These are phyloP conservation scores for Delphinella strobiligena DNA, from an alignment of 2,329 filamentous ascomycete species.

Conservation along the genomic window DNA sequence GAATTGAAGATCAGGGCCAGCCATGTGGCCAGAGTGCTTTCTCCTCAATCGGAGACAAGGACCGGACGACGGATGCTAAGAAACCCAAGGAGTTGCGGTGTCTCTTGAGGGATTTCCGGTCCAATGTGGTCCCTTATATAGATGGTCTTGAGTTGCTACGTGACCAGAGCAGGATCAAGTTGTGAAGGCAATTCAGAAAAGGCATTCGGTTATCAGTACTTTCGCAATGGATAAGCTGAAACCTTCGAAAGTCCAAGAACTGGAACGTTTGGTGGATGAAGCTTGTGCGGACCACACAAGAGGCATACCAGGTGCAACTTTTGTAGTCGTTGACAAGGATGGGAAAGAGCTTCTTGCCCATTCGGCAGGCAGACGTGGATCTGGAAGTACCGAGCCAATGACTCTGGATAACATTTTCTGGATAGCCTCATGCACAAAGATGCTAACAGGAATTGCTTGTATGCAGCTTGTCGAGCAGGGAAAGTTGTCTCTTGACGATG, in stretches of 20 bases:
- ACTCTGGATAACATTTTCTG: slow-evolving; percentile 25
- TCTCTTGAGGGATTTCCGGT: too few relatives aligned
- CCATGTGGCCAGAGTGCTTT: too few relatives aligned
- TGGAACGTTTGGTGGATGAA: not conserved
- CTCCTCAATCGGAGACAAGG: too few relatives aligned
- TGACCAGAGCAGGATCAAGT: too few relatives aligned
- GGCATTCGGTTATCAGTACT: too few relatives aligned
- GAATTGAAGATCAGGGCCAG: too few relatives aligned
- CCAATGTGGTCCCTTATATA: too few relatives aligned
- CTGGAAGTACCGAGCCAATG: slow-evolving; percentile 11
- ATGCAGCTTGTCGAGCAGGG: slow-evolving; percentile 49
- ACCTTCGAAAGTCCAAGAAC: not conserved
- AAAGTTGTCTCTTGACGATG: slow-evolving; percentile 36
- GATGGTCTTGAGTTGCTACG: too few relatives aligned
- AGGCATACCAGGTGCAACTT: not conserved
- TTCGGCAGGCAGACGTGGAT: not conserved
- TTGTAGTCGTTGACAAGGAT: not conserved
- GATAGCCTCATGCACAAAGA: slow-evolving; percentile 48
- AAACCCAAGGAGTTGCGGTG: too few relatives aligned
- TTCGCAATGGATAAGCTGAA: not conserved
- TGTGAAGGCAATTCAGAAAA: too few relatives aligned
- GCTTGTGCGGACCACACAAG: not conserved
- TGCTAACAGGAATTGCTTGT: slow-evolving; percentile 39
- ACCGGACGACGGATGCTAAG: too few relatives aligned
- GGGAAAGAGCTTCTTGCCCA: not conserved